Evolutionary conservation across 371 early-diverging fungal genomes (phyloP).

Genomic region (Lichtheimia corymbifera): DNA sequence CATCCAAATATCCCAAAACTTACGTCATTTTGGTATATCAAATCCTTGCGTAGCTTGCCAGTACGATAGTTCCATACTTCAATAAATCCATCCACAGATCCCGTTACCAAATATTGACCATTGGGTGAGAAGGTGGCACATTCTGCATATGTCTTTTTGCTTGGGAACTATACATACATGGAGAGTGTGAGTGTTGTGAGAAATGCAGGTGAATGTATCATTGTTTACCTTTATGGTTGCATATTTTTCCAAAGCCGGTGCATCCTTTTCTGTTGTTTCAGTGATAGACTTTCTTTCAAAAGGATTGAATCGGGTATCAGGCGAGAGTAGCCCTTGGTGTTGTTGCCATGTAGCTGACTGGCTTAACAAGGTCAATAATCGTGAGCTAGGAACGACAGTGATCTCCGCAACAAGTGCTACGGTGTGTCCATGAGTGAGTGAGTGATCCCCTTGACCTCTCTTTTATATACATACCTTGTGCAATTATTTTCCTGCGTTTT

Average conservation of each 20-base stretch:
- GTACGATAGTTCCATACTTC: constrained; percentile 92
- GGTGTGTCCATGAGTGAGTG: no score
- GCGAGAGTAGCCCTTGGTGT: constrained; percentile 72
- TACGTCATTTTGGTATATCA: constrained; percentile 87
- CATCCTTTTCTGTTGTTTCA: constrained; percentile 69
- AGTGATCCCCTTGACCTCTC: not conserved
- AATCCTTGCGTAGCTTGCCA: constrained; percentile 85
- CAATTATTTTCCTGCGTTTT: constrained; percentile 69
- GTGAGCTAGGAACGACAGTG: constrained; percentile 68
- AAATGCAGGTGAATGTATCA: not conserved
- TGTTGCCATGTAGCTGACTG: constrained; percentile 88
- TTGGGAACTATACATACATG: constrained; percentile 66
- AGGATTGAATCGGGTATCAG: constrained; percentile 72
- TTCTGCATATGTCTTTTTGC: constrained; percentile 82
- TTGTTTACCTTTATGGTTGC: constrained; percentile 69
- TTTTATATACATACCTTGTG: constrained; percentile 45
- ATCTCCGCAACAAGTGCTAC: constrained; percentile 63
- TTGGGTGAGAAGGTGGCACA: constrained; percentile 77
- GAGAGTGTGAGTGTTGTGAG: not conserved
- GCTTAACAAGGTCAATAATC: constrained; percentile 79
- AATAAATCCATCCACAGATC: constrained; percentile 91
- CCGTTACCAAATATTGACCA: constrained; percentile 85
- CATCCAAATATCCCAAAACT: not conserved
- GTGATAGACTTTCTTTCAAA: constrained; percentile 68
- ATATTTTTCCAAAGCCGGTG: constrained; percentile 63